Percentiles rank a stretch among this genome's conserved stretches.
These are phyloP conservation scores for Moesziomyces antarcticus DNA, from an alignment of 1,284 basidiomycete species.

Conservation along the genomic window DNA sequence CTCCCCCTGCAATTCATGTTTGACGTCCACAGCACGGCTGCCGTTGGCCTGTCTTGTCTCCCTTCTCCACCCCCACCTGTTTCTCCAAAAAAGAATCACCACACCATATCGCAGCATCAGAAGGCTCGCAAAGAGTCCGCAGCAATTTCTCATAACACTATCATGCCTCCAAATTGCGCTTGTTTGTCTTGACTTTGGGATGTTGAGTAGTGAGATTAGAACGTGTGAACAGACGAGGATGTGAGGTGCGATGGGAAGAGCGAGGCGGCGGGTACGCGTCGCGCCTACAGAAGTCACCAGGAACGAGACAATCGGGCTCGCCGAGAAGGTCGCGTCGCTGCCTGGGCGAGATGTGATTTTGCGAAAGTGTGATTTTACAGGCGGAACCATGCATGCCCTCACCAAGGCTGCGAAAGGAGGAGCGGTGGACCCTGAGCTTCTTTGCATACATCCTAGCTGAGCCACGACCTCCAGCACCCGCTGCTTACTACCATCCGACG, in stretches of 20 bases:
- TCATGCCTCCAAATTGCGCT: constrained; percentile 23
- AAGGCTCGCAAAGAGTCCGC: constrained; percentile 51
- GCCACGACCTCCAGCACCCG: too few relatives aligned
- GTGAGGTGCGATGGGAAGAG: too few relatives aligned
- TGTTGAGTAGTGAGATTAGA: neutral
- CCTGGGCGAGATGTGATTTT: too few relatives aligned
- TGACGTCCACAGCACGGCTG: neutral
- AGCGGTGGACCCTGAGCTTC: too few relatives aligned
- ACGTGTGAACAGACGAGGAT: neutral
- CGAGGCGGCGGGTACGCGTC: constrained; percentile 6
- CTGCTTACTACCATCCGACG: too few relatives aligned
- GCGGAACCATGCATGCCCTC: too few relatives aligned
- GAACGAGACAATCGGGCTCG: too few relatives aligned
- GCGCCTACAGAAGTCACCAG: neutral
- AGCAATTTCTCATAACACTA: constrained; percentile 51
- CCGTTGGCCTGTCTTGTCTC: constrained; percentile 8
- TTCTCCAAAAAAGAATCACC: constrained; percentile 27
- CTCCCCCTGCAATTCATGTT: constrained; percentile 7
- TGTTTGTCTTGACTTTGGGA: neutral
- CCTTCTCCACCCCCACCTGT: neutral
- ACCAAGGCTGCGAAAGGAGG: too few relatives aligned
- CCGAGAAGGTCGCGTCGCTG: too few relatives aligned
- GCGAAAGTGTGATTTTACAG: too few relatives aligned
- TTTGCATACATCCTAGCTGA: too few relatives aligned
- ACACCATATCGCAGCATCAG: constrained; percentile 52